Base-by-base conservation (phyloP, 2,329 filamentous ascomycete genomes). In the Fusarium lyarnte region DNA sequence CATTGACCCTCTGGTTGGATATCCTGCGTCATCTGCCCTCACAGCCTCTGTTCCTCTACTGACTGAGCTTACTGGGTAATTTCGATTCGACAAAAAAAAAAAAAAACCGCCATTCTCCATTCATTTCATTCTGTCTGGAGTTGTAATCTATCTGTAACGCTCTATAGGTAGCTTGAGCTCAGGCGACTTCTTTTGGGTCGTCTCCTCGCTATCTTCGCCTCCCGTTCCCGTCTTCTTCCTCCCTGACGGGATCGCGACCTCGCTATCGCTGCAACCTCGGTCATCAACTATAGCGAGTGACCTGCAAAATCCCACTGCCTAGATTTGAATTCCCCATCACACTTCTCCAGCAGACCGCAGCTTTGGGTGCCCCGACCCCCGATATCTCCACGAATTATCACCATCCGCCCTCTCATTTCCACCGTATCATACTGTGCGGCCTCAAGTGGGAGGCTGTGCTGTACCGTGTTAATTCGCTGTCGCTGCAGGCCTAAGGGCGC, bases 11-110 rank as follows among this genome's bases (percentile, higher is more conserved):
- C 38, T 60, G 47, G 45, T 73, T 70, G 61, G 57, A 41, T 41
- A 51, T 54, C 43, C 45, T 33, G 60, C 58, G 53, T 72, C 69
- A 61, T 73, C 60, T 53, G 47, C 62, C 17, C 21, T 54, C 55
- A 49, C 57, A 62, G 46, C 62, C 52, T 68, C 23, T 41, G 38
- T 36, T 29, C 38, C 35, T 52, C 65, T 69, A 58, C 66, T 69
- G 65, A 65, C 66, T 65, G 66, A 69, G 65, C 66, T 69, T 39
- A 55, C 63, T 43, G 64, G 42, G 27, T 25, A 36, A 35, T 23
- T 23, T 36, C 33, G 33, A 47, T 36, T 42, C 64, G 41, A n/a
- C 64, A 49, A n/a, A 38, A 61, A 49, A n/a, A 38, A 61, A 49
- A 67, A 17, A 39, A 42, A 29, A 25, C 46, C 54, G 35, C 54